A percentile compares a stretch with the other conserved stretches of the same genome.
Evolutionary conservation across 768 basidiomycete species (phyloP).

Genomic region (Phaffia tasmanica): DNA sequence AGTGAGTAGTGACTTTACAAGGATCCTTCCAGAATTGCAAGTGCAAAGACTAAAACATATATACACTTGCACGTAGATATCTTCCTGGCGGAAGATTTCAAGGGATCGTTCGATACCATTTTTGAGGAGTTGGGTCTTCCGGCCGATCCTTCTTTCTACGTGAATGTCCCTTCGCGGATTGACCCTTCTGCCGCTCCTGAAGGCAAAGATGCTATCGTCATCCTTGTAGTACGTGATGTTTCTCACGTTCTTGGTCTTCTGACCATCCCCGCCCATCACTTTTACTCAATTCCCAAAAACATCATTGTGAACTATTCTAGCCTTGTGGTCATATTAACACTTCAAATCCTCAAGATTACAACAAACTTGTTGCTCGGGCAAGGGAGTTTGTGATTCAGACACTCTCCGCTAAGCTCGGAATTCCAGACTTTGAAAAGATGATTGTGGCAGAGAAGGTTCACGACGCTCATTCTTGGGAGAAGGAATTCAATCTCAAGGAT

Average conservation of each 20-base stretch:
- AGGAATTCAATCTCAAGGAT: constrained; percentile 42
- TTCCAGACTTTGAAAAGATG: constrained; percentile 32
- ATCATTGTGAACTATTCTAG: constrained; percentile 25
- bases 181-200: constrained; percentile 41
- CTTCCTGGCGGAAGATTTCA: constrained; percentile 39
- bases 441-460: constrained; percentile 40
- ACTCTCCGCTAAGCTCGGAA: constrained; percentile 33
- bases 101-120: constrained; percentile 42
- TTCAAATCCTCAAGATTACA: constrained; percentile 35
- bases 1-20: constrained; percentile 28
- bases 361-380: constrained; percentile 12
- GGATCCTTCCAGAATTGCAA: neutral
- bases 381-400: constrained; percentile 35
- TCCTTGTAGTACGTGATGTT: constrained; percentile 41
- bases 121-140: constrained; percentile 41
- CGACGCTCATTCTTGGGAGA: constrained; percentile 41
- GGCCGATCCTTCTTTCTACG: constrained; percentile 42
- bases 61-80: constrained; percentile 10
- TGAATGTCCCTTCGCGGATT: constrained; percentile 41
- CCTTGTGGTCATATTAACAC: constrained; percentile 24
- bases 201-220: constrained; percentile 39
- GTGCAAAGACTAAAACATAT: neutral
- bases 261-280: neutral
- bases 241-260: constrained; percentile 14
- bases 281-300: neutral